A percentile compares a stretch with the other conserved stretches of the same genome.
phyloP scores from a whole-genome alignment of 2,329 filamentous ascomycete genomes.

The Saccharata proteae region DNA sequence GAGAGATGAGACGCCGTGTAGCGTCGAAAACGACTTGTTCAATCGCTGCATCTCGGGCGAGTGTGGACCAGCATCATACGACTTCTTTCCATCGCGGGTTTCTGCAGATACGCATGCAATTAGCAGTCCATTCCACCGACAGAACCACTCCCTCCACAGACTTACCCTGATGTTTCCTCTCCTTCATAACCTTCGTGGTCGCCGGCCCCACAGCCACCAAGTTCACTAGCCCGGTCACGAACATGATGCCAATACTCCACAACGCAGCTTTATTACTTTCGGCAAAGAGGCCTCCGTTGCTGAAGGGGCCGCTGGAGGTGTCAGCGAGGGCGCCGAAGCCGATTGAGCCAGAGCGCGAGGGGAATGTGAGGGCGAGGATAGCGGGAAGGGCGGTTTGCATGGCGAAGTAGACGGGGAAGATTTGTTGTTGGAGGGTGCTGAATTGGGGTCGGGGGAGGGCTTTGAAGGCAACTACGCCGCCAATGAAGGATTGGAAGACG shows the following conservation, averaged over 20 bases:
- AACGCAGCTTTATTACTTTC: constrained; percentile 14
- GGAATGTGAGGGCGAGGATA: constrained; percentile 67
- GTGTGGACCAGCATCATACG: constrained; percentile 65
- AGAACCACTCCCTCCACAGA: constrained; percentile 40
- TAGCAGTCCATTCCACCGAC: constrained; percentile 1
- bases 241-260: constrained; percentile 56
- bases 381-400: constrained; percentile 67
- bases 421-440: constrained; percentile 61
- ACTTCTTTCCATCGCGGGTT: constrained; percentile 79
- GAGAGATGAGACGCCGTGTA: constrained; percentile 73
- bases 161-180: constrained; percentile 56
- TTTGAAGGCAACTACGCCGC: constrained; percentile 62
- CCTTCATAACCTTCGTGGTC: constrained; percentile 61
- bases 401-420: constrained; percentile 82
- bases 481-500: constrained; percentile 75
- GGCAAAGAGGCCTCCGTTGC: not conserved
- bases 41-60: constrained; percentile 65
- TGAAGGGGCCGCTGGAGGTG: constrained; percentile 1
- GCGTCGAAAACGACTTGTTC: constrained; percentile 47
- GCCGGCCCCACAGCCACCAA: constrained; percentile 58
- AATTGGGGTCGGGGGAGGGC: constrained; percentile 71
- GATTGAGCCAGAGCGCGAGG: constrained; percentile 32
- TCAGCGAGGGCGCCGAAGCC: not conserved
- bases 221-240: constrained; percentile 61
- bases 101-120: constrained; percentile 33